Base-by-base conservation (phyloP, 1,284 basidiomycete species). In the Coniophora puteana region DNA sequence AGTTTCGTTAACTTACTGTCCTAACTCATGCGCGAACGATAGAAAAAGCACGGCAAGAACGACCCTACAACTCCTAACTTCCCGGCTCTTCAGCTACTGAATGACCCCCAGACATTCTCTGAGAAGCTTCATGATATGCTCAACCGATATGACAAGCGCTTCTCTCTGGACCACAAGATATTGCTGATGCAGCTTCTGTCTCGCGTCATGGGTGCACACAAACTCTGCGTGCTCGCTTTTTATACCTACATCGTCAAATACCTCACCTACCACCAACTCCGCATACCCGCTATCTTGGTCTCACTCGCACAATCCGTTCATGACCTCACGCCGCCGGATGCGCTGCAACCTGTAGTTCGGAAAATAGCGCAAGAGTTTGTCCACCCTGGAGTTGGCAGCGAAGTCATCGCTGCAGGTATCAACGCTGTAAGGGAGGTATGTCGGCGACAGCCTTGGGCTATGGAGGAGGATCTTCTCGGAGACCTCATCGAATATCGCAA, bases 211-310 rank as follows among this genome's bases (percentile, higher is more conserved):
- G 89, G 92, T 27, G 69, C 79, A 2, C 95, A 99, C 71, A 93
- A 94, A 63, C 82, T 96, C 45, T 93, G 86, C 59, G 83, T 99
- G 25, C 83, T 99, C 37, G 80, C 86, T n/a, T 97, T 98, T 69
- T 99, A 99, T 72, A 90, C 90, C 14, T 99, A 97, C 69, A 80
- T 97, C 60, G 76, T 96, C 71, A 91, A 89, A 61, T 99, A 97
- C 65, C 83, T 99, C 52, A 80, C 85, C 4, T 85, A 96, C 60
- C 89, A 93, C 58, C 96, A 99, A 66, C 81, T 96, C 20, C 87
- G 90, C 48, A 87, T 98, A 38, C 95, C 96, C 3, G 76, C 91
- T 36, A 96, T 99, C 62, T 85, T 99, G 44, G 95, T 93, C 44
- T 80, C 92, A 2, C 82, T 99, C 44, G 95, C 95, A 13, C 93